Evolutionary conservation across 2,329 filamentous ascomycete species (phyloP).

Genomic region (Escovopsis sp.): DNA sequence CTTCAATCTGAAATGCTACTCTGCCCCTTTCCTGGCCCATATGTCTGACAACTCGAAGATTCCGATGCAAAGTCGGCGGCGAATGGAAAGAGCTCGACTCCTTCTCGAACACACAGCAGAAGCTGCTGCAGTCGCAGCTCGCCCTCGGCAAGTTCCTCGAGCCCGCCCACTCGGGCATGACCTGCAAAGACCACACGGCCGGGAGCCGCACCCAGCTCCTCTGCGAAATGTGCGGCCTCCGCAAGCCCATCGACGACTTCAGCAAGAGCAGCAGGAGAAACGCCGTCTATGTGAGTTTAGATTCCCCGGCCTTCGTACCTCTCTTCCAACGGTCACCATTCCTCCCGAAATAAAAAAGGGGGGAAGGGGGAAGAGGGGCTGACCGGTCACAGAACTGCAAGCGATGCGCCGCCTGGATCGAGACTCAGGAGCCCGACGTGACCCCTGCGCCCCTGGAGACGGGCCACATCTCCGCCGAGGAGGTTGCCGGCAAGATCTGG

Average conservation of each 20-base stretch:
- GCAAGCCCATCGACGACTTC: conserved; percentile 16
- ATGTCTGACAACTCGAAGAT: conserved; percentile 10
- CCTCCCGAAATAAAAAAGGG: no score
- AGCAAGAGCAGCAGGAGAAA: conserved; percentile 15
- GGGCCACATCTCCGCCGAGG: conserved; percentile 19
- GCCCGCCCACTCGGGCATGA: conserved; percentile 21
- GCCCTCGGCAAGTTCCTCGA: conserved; percentile 8
- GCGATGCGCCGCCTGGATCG: conserved; percentile 21
- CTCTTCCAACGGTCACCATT: background rate
- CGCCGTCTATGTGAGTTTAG: conserved; percentile 18
- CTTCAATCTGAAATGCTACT: background rate
- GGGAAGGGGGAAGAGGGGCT: background rate
- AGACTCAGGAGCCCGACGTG: conserved; percentile 21
- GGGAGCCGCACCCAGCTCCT: conserved; percentile 12
- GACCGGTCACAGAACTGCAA: conserved; percentile 16
- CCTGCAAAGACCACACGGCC: conserved; percentile 19
- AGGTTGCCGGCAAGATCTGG: conserved; percentile 9
- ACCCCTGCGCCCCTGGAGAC: conserved; percentile 16
- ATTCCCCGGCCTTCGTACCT: background rate
- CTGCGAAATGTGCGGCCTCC: conserved; percentile 18
- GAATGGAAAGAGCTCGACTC: conserved; percentile 19
- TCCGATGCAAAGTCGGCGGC: conserved; percentile 20
- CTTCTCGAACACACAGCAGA: conserved; percentile 21
- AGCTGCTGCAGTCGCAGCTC: conserved; percentile 10
- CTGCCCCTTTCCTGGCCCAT: conserved; percentile 1